Percentiles rank a stretch among this genome's conserved stretches.
These are phyloP conservation scores for Biscutella laevigata DNA, from an alignment of 441 rosid species.

Conservation along the genomic window DNA sequence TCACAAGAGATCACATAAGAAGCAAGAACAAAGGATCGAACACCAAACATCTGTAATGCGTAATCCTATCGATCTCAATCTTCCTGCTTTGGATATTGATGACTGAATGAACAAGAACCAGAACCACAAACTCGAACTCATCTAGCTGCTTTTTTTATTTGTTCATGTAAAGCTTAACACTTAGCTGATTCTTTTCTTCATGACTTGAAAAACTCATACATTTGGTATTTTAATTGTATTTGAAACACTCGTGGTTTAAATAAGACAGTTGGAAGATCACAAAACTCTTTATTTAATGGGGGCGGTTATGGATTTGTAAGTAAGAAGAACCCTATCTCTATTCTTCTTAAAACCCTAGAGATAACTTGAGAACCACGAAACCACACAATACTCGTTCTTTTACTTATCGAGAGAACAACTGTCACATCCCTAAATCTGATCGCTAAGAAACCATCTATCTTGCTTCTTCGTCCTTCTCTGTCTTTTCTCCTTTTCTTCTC, in stretches of 20 bases:
- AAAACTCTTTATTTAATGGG: not conserved
- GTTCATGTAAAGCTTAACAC: conserved; percentile 14
- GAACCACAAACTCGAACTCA: not conserved
- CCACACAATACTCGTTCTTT: not conserved
- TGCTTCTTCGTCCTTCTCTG: conserved; percentile 27
- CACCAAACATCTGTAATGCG: conserved; percentile 32
- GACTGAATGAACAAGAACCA: conserved; percentile 30
- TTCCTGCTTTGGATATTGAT: conserved; percentile 48
- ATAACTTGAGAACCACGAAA: conserved; percentile 17
- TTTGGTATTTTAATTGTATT: not conserved
- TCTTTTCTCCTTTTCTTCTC: not conserved
- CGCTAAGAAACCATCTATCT: conserved; percentile 28
- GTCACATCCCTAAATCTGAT: conserved; percentile 44
- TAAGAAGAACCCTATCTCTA: too few species aligned
- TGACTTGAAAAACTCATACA: too few species aligned
- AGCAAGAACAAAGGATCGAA: conserved; percentile 37
- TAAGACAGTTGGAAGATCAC: not conserved
- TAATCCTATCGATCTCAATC: conserved; percentile 52
- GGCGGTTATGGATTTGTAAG: not conserved
- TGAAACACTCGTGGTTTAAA: not conserved
- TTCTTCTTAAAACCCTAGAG: conserved; percentile 1
- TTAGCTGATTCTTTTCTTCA: conserved; percentile 4
- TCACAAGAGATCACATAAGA: conserved; percentile 89
- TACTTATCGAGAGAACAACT: conserved; percentile 34
- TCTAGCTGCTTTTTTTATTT: conserved; percentile 16